Conservation (phyloP, 257 asterid genomes). For the Solanum appendiculatum region DNA sequence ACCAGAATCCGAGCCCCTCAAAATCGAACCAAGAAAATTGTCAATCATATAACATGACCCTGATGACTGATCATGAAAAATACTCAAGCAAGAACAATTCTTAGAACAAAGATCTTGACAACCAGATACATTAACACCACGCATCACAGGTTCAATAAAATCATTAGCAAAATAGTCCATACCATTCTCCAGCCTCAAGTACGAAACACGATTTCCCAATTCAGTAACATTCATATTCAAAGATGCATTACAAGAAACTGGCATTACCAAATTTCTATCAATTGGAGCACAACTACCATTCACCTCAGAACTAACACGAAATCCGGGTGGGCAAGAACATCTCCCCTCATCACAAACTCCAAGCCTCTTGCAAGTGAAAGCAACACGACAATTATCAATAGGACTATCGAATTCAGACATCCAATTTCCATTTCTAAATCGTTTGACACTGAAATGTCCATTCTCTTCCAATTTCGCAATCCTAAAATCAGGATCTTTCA, state of each 20-base stretch:
- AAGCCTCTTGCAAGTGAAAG: slow-evolving; percentile 2
- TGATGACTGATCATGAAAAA: slow-evolving; percentile 44
- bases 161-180: slow-evolving; percentile 61
- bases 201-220: slow-evolving; percentile 9
- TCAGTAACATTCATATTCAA: background rate
- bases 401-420: background rate
- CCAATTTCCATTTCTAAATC: background rate
- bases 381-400: background rate
- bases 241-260: background rate
- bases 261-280: background rate
- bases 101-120: slow-evolving; percentile 55
- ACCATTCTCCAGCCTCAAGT: slow-evolving; percentile 32
- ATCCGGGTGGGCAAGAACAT: slow-evolving; percentile 3
- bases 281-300: slow-evolving; percentile 2
- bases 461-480: background rate
- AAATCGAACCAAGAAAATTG: slow-evolving; percentile 48
- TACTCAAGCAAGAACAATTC: slow-evolving; percentile 56
- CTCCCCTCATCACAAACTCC: background rate
- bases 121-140: slow-evolving; percentile 24
- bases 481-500: background rate
- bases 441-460: background rate
- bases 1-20: slow-evolving; percentile 2
- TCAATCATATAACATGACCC: slow-evolving; percentile 50
- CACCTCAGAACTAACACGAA: background rate
- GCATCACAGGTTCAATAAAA: slow-evolving; percentile 30